Evolutionary conservation across 768 basidiomycete species (phyloP).

Genomic region (Leccinum uliginosum): DNA sequence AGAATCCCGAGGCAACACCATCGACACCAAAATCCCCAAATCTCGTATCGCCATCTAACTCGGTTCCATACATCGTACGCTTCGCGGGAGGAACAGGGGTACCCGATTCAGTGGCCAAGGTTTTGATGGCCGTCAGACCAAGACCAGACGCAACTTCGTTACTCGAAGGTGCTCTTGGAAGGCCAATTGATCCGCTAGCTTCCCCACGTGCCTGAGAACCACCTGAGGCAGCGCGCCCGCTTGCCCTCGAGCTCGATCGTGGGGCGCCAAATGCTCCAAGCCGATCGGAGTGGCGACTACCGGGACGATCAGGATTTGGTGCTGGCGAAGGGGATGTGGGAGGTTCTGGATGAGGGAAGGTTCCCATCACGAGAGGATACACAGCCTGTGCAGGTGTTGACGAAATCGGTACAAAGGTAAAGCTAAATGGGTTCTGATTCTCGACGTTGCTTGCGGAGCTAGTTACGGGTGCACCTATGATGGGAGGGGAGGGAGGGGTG

Average conservation of each 20-base stretch:
- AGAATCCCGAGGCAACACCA: conserved; percentile 70
- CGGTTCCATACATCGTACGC: conserved; percentile 82
- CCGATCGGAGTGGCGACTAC: conserved; percentile 31
- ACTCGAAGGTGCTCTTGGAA: conserved; percentile 36
- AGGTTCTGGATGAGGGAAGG: conserved; percentile 32
- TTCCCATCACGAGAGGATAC: conserved; percentile 37
- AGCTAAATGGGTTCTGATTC: conserved; percentile 52
- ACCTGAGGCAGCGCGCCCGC: conserved; percentile 27
- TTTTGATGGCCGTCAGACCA: conserved; percentile 38
- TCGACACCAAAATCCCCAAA: conserved; percentile 83
- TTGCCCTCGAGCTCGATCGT: conserved; percentile 36
- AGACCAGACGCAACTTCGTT: conserved; percentile 44
- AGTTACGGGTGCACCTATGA: conserved; percentile 33
- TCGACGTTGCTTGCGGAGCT: conserved; percentile 48
- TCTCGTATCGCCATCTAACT: conserved; percentile 74
- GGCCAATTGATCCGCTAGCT: conserved; percentile 21
- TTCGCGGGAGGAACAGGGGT: conserved; percentile 46
- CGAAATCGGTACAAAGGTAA: conserved; percentile 47
- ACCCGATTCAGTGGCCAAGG: conserved; percentile 35
- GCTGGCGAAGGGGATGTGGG: conserved; percentile 33
- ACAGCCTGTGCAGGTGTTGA: conserved; percentile 46
- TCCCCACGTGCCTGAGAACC: conserved; percentile 25
- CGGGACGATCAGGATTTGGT: conserved; percentile 29
- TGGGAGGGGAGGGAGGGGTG: conserved; percentile 38
- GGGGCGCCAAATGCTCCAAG: conserved; percentile 29